Conservation (phyloP, 2,329 filamentous ascomycete genomes). For the Biscogniauxia sp. region DNA sequence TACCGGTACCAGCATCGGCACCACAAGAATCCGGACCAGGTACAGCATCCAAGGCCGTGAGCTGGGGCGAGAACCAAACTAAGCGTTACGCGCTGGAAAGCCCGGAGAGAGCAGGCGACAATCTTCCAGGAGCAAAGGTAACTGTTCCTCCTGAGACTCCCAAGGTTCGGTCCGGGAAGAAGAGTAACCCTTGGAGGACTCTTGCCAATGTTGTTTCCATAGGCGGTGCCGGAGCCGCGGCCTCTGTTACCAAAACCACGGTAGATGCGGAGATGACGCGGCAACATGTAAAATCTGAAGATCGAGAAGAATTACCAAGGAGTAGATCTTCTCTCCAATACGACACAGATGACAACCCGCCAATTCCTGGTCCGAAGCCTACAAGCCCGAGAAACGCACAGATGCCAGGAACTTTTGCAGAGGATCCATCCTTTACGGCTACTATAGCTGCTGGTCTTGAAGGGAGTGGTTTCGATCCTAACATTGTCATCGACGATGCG, state of each 20-base stretch:
- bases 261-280: conserved; percentile 14
- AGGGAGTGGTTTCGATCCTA: conserved; percentile 68
- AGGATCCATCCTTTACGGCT: conserved; percentile 69
- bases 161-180: conserved; percentile 35
- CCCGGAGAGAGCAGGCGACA: conserved; percentile 42
- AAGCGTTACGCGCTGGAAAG: conserved; percentile 63
- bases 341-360: conserved; percentile 44
- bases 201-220: conserved; percentile 50
- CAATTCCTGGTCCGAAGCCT: conserved; percentile 58
- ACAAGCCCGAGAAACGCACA: conserved; percentile 44
- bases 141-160: conserved; percentile 28
- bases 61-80: conserved; percentile 64
- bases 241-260: conserved; percentile 18
- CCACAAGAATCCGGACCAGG: conserved; percentile 29
- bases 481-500: conserved; percentile 67
- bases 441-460: conserved; percentile 66
- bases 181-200: conserved; percentile 49
- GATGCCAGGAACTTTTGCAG: conserved; percentile 64
- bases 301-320: conserved; percentile 20
- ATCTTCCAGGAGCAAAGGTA: conserved; percentile 29
- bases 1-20: conserved; percentile 17
- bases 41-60: conserved; percentile 53
- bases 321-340: conserved; percentile 32
- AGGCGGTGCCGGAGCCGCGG: conserved; percentile 37
- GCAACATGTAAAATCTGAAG: conserved; percentile 19